These are phyloP conservation scores for Malassezia psittaci DNA, from an alignment of 1,284 basidiomycete genomes.

Conservation along the genomic window DNA sequence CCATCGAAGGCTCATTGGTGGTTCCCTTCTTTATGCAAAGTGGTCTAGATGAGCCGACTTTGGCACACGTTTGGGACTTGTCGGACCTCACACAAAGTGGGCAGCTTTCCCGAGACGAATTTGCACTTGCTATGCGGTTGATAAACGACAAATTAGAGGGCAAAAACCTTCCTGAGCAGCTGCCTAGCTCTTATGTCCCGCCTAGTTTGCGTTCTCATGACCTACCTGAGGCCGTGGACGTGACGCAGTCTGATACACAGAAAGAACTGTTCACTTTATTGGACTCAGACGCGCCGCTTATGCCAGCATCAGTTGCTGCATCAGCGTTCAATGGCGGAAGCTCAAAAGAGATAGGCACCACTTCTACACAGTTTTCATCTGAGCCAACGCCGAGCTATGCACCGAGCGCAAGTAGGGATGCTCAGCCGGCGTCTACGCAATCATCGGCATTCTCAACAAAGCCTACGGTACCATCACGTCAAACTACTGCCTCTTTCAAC, in stretches of 20 bases:
- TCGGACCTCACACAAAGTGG: slow-evolving; percentile 84
- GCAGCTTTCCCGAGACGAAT: slow-evolving; percentile 75
- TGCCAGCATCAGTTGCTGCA: slow-evolving; percentile 23
- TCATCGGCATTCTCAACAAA: not conserved
- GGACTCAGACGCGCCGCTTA: slow-evolving; percentile 55
- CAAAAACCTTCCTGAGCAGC: slow-evolving; percentile 59
- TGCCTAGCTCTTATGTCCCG: slow-evolving; percentile 69
- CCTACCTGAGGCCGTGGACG: slow-evolving; percentile 35
- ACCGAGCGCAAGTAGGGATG: slow-evolving; percentile 1
- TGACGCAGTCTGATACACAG: slow-evolving; percentile 43
- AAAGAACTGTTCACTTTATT: slow-evolving; percentile 52
- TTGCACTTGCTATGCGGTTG: slow-evolving; percentile 90
- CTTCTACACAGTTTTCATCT: not conserved
- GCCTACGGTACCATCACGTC: not conserved
- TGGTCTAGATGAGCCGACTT: slow-evolving; percentile 67
- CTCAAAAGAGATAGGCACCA: slow-evolving; percentile 23
- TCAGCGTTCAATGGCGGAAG: slow-evolving; percentile 48
- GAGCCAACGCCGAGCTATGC: not conserved
- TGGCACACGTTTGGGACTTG: slow-evolving; percentile 93
- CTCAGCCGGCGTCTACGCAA: not conserved
- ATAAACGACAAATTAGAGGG: slow-evolving; percentile 80
- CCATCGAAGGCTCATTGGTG: slow-evolving; percentile 82
- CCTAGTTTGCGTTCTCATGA: slow-evolving; percentile 58
- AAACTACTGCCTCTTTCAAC: not conserved
- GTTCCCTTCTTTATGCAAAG: slow-evolving; percentile 95